Evolutionary conservation across 192 early-diverging fungal species (phyloP), one percentile per base, ranked within the genome.

Genomic region (Gonapodya sp.): DNA sequence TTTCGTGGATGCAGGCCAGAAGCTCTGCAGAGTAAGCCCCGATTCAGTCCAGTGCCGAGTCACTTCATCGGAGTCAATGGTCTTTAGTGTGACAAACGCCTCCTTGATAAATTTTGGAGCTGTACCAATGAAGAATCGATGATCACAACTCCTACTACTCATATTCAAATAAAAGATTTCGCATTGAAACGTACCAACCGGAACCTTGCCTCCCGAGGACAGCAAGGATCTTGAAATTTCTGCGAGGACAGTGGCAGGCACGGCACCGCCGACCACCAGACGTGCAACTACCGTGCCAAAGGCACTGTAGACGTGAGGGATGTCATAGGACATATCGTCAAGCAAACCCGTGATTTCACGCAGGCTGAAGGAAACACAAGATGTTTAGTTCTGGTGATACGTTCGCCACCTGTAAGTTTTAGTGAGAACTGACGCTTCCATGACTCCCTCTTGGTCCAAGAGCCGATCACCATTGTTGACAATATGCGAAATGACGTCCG

Each of bases 271-370:
- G 35, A 86, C 86, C 79, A 94, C 82, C 36, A 94, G 84, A 78
- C 87, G 89, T 35, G 88, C 92, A 73, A 86, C 81, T 31, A 87
- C 64, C 18, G 78, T 64, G 31, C 84, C 85, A 73, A 92, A 86
- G 86, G 86, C 89, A 36, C 86, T 87, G 86, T 88, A 92, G 14
- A 89, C 91, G 64, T 89, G 86, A 31, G 94, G 94, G 0, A 90
- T 88, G 84, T 95, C 94, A 36, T 89, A 86, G 2, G 89, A 89
- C 64, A 93, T 85, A 81, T 96, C 95, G 37, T 93, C 89, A 73
- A 94, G 83, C 78, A 87, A 80, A 81, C 91, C 92, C 36, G 86
- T 83, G 46, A 92, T 87, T 18, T 86, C 91, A 2, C 81, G 82
- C 36, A 93, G 85, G 73, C 85, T 84, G 73, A 34, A 35, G 78